Conservation (phyloP, 305 asterid genomes). For the Fraxinus velutina region DNA sequence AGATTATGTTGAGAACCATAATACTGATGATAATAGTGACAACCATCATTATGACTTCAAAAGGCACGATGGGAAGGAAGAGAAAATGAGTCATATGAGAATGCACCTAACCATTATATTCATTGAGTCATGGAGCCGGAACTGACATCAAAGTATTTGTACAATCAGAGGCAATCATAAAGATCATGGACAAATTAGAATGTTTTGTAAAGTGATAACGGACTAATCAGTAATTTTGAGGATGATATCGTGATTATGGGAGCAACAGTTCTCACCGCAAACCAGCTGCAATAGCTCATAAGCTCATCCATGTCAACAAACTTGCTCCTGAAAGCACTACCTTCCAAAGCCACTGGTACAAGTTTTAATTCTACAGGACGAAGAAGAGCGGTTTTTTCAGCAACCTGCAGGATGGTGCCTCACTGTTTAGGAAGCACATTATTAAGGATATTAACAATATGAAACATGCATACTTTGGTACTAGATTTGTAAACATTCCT, state of each 20-base stretch:
- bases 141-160: background rate
- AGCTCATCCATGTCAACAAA: slow-evolving; percentile 88
- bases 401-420: slow-evolving; percentile 56
- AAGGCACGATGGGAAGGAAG: slow-evolving; percentile 3
- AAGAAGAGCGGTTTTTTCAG: slow-evolving; percentile 93
- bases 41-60: background rate
- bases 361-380: slow-evolving; percentile 83
- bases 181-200: slow-evolving; percentile 22
- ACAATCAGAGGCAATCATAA: background rate
- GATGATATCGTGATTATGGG: slow-evolving; percentile 14
- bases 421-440: background rate
- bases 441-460: background rate
- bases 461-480: background rate
- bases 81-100: slow-evolving; percentile 15
- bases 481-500: background rate
- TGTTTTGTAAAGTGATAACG: background rate
- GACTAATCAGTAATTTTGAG: slow-evolving; percentile 2
- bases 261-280: slow-evolving; percentile 66
- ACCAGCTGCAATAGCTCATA: slow-evolving; percentile 97
- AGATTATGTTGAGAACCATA: background rate
- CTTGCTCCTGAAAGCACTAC: slow-evolving; percentile 86
- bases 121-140: slow-evolving; percentile 11
- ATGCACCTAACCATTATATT: background rate
- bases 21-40: slow-evolving; percentile 7
- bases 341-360: slow-evolving; percentile 86